These are phyloP conservation scores for Rhizodiscina lignyota DNA, from an alignment of 495 filamentous ascomycete species.

Conservation along the genomic window DNA sequence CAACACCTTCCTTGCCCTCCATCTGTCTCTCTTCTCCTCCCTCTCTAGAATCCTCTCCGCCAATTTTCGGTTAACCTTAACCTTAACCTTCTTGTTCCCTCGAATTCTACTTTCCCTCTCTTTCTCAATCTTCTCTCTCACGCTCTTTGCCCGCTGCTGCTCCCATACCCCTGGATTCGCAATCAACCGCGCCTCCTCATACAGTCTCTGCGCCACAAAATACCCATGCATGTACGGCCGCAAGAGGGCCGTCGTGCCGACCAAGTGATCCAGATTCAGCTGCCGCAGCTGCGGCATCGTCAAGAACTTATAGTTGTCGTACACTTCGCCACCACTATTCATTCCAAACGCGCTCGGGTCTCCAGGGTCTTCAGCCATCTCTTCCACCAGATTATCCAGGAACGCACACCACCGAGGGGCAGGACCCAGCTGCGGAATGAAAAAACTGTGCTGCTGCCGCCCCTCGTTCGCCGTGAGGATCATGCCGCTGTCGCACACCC, in stretches of 20 bases:
- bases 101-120: conserved; percentile 83
- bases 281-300: conserved; percentile 64
- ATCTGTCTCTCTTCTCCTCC: conserved; percentile 64
- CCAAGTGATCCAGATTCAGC: conserved; percentile 69
- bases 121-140: conserved; percentile 88
- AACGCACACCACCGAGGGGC: conserved; percentile 93
- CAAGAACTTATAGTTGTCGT: conserved; percentile 98
- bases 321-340: conserved; percentile 46
- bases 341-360: conserved; percentile 46
- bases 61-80: conserved; percentile 71
- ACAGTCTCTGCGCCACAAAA: conserved; percentile 82
- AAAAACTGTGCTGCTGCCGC: conserved; percentile 80
- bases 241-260: conserved; percentile 72
- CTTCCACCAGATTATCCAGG: conserved; percentile 91
- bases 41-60: conserved; percentile 67
- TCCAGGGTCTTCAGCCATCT: conserved; percentile 75
- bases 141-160: conserved; percentile 67
- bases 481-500: conserved; percentile 79
- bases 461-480: conserved; percentile 92
- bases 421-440: conserved; percentile 84
- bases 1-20: conserved; percentile 40
- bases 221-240: conserved; percentile 97
- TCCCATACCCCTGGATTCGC: conserved; percentile 85
- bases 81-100: conserved; percentile 80
- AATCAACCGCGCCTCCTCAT: conserved; percentile 87